phyloP scores from a whole-genome alignment of 441 rosid genomes.

The Euphorbia schlechtendalii region DNA sequence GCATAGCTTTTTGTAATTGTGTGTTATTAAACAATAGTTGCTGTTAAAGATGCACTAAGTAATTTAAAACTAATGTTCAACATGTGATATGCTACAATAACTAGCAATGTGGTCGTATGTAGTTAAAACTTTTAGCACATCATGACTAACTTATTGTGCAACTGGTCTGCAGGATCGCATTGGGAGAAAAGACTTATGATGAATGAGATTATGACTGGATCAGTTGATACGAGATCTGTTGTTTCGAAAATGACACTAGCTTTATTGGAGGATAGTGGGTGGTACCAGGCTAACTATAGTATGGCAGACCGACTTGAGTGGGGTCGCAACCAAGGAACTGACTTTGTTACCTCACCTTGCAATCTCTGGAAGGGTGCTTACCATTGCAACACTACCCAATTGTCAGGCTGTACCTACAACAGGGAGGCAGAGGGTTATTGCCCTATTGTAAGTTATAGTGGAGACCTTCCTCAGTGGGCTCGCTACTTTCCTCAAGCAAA shows the following conservation, averaged over 20 bases:
- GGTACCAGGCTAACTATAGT: conserved; percentile 98
- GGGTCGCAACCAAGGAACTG: conserved; percentile 96
- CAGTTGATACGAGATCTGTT: conserved; percentile 96
- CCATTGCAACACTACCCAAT: conserved; percentile 83
- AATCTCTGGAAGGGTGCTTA: conserved; percentile 96
- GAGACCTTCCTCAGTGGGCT: conserved; percentile 97
- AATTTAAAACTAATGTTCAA: conserved; percentile 2
- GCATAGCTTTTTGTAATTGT: neutral
- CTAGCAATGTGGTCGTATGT: neutral
- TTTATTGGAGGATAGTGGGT: conserved; percentile 94
- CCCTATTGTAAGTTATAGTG: conserved; percentile 87
- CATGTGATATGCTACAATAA: too few species aligned
- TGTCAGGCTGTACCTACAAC: conserved; percentile 97
- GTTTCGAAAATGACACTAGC: conserved; percentile 99
- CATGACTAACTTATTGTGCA: conserved; percentile 8
- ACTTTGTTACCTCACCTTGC: conserved; percentile 85
- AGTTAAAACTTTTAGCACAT: neutral
- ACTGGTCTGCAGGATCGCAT: conserved; percentile 67
- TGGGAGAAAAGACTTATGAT: conserved; percentile 98
- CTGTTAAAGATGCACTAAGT: neutral
- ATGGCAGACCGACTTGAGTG: conserved; percentile 97
- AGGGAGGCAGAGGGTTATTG: conserved; percentile 99
- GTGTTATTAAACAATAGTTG: neutral
- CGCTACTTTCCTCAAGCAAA: conserved; percentile 95
- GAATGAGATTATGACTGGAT: conserved; percentile 99